Percentiles rank a stretch among this genome's conserved stretches.
Conservation (phyloP, 225 moss, liverwort and hornwort genomes). For the Physcomitrium patens region DNA sequence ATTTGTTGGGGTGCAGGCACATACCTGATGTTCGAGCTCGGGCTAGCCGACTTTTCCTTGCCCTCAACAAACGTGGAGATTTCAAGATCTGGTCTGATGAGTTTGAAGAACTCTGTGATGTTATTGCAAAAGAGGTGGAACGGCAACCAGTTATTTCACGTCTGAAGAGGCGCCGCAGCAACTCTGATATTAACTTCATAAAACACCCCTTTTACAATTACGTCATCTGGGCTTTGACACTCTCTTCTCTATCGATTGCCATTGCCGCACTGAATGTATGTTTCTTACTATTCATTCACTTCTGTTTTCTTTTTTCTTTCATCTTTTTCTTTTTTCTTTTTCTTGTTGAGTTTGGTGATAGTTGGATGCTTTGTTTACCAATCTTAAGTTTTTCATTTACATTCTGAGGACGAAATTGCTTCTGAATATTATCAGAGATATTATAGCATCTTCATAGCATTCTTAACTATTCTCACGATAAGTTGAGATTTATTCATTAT, state of each 20-base stretch:
- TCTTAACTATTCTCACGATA: not conserved
- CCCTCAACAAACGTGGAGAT: slow-evolving; percentile 87
- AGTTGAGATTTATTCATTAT: not conserved
- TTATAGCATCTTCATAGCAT: not conserved
- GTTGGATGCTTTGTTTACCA: not conserved
- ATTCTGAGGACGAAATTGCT: not conserved
- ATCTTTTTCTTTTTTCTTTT: not conserved
- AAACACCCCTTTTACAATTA: slow-evolving; percentile 72
- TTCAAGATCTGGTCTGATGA: slow-evolving; percentile 95
- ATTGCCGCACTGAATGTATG: slow-evolving; percentile 68
- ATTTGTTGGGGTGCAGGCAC: slow-evolving; percentile 53
- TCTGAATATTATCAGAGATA: slow-evolving; percentile 1
- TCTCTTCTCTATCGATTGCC: slow-evolving; percentile 68
- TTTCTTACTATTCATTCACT: not conserved
- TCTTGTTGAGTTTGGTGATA: not conserved
- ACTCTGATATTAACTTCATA: slow-evolving; percentile 69
- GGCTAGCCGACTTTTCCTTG: slow-evolving; percentile 86
- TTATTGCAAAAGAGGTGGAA: slow-evolving; percentile 92
- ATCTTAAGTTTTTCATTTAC: slow-evolving; percentile 2
- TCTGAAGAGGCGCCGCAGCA: slow-evolving; percentile 51
- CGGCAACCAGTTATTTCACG: slow-evolving; percentile 72
- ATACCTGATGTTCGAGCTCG: slow-evolving; percentile 88
- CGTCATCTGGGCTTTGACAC: slow-evolving; percentile 74
- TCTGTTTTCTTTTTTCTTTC: too few species aligned
- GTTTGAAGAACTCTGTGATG: slow-evolving; percentile 94